Percentiles rank a stretch among this genome's conserved stretches.
These are phyloP conservation scores for Apiospora rasikravindrae DNA, from an alignment of 2,329 filamentous ascomycete species.

Conservation along the genomic window DNA sequence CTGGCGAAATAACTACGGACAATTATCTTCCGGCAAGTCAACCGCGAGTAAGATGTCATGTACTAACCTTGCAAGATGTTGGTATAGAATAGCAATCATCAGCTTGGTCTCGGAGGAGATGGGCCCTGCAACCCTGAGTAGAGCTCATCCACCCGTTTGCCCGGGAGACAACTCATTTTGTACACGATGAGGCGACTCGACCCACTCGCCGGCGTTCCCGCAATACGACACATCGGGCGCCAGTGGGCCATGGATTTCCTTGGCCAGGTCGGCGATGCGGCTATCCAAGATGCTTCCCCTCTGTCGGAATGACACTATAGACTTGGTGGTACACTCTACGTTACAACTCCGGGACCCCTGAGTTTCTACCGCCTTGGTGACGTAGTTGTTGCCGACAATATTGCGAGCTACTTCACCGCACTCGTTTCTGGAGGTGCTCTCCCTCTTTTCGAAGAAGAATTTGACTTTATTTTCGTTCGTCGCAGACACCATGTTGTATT, in stretches of 20 bases:
- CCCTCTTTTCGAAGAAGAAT: not conserved
- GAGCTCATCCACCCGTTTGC: not conserved
- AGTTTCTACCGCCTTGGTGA: not conserved
- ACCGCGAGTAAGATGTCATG: not conserved
- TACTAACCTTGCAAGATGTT: not conserved
- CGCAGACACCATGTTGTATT: not conserved
- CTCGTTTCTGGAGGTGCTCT: not conserved
- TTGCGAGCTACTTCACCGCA: not conserved
- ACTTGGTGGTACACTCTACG: not conserved
- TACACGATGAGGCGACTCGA: not conserved
- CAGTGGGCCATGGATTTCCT: not conserved
- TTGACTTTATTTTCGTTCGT: not conserved
- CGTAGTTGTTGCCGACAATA: not conserved
- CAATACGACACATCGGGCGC: not conserved
- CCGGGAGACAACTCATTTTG: not conserved
- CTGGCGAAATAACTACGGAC: not conserved
- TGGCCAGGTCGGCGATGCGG: not conserved
- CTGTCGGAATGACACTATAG: not conserved
- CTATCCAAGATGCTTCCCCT: not conserved
- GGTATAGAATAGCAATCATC: not conserved
- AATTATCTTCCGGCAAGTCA: not conserved
- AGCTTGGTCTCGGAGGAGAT: not conserved
- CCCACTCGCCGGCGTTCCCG: not conserved
- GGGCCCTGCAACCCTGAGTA: not conserved
- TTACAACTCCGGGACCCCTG: not conserved